Evolutionary conservation across 495 filamentous ascomycete genomes (phyloP), one percentile per base, ranked within the genome.

Genomic region (Annulohypoxylon bovei): DNA sequence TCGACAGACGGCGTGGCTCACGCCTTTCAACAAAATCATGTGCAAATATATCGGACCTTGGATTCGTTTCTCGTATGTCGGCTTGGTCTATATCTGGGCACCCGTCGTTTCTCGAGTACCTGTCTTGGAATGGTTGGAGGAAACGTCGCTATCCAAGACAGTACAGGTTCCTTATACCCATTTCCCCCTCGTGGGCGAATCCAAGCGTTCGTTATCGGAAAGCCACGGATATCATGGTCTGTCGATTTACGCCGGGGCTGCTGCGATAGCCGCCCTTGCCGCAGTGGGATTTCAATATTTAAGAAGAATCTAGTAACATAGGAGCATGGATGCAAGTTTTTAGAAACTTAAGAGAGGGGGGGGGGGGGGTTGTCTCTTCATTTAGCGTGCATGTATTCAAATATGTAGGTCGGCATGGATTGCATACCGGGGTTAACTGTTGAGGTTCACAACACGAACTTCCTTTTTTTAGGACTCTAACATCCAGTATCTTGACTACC

Each of bases 61-160:
- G 52, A 65, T 39, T 2, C 14, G 53, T 2, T 33, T 73, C 28
- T 52, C 61, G 6, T 33, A 47, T 20, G 72, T 53, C 6, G 44
- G 57, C 4, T 16, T 64, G 27, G 40, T 53, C 1, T 44, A 55
- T 14, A 58, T 72, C 25, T 59, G 54, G 33, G 71, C 28, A 5
- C 71, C 64, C 0, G 23, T 76, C 60, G 62, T 74, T 20, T 39
- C 59, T n/a, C 59, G 67, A n/a, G 28, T 62, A 7, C 73, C 73
- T 0, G 52, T 76, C 18, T 54, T 76, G 2, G 70, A 76, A 11
- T 76, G 74, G 71, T 28, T 74, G 5, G 57, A 74, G 9, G 74
- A 76, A 57, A 71, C 65, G 7, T 22, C 32, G 0, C 25, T 47
- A 16, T 11, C 65, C 1, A n/a, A 52, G 20, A 50, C 50, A 4